These are phyloP conservation scores for Adansonia madagascariensis DNA, from an alignment of 441 rosid genomes.

Conservation along the genomic window DNA sequence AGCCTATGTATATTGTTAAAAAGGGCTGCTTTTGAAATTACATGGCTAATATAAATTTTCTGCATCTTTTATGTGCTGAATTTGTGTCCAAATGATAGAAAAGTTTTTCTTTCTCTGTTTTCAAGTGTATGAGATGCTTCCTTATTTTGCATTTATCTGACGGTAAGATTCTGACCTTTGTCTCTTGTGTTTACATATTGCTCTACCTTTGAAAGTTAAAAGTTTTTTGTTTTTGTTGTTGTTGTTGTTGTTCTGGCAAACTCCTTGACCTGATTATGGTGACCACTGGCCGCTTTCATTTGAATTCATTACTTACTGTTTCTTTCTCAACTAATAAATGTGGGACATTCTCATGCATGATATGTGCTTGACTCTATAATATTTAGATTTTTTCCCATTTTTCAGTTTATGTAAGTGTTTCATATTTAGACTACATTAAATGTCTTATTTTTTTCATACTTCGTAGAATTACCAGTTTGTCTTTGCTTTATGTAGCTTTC, in stretches of 20 bases:
- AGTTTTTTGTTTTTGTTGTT: too few species aligned
- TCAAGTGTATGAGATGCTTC: background rate
- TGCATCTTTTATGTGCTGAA: background rate
- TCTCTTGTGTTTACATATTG: background rate
- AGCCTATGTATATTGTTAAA: background rate
- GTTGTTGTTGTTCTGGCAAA: too few species aligned
- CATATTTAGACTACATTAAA: background rate
- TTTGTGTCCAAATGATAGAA: background rate
- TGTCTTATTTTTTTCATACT: background rate
- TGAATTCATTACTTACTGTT: background rate
- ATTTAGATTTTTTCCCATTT: background rate
- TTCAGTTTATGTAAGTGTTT: slow-evolving; percentile 17
- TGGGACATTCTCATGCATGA: background rate
- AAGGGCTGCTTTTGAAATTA: background rate
- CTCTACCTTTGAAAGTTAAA: slow-evolving; percentile 2
- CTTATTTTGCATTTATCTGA: background rate
- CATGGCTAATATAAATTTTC: background rate
- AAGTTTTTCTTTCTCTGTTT: background rate
- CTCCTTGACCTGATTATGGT: background rate
- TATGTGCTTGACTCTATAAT: slow-evolving; percentile 3
- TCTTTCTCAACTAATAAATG: background rate
- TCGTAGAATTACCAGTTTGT: background rate
- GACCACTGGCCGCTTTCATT: background rate
- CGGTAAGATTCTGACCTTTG: background rate
- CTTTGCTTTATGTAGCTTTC: background rate